These are phyloP conservation scores for Sugiyamaella lignohabitans DNA, from an alignment of 805 yeast species.

Conservation along the genomic window DNA sequence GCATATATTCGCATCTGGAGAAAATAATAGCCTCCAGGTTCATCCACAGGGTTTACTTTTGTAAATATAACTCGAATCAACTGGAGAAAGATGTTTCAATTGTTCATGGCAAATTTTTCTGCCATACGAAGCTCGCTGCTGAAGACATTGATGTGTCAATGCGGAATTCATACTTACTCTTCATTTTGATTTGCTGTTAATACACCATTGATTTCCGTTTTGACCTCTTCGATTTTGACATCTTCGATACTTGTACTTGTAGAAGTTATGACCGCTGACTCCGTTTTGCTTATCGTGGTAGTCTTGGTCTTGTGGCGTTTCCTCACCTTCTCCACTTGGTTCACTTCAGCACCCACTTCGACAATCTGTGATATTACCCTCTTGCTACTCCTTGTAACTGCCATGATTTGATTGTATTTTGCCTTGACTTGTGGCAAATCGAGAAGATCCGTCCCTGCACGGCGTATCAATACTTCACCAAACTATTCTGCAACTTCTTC, in stretches of 20 bases:
- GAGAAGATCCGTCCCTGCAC: no score
- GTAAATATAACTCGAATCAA: no score
- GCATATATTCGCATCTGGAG: neutral
- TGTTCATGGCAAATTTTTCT: no score
- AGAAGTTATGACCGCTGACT: neutral
- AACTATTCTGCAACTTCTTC: no score
- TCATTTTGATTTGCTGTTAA: neutral
- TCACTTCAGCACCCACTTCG: neutral
- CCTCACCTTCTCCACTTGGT: neutral
- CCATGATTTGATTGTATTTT: slow-evolving; percentile 1
- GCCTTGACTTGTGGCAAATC: no score
- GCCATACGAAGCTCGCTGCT: no score
- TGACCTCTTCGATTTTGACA: neutral
- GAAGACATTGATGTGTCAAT: no score
- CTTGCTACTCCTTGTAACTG: slow-evolving; percentile 4
- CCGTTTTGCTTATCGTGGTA: no score
- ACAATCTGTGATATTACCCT: neutral
- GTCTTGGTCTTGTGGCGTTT: neutral
- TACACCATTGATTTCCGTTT: neutral
- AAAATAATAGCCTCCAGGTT: neutral
- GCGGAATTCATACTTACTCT: neutral
- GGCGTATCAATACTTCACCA: no score
- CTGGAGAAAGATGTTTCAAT: no score
- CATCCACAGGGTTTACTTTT: neutral
- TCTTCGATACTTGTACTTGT: neutral